Evolutionary conservation across 306 rosid species (phyloP), one percentile per base, ranked within the genome.

Genomic region (Citrullus amarus): DNA sequence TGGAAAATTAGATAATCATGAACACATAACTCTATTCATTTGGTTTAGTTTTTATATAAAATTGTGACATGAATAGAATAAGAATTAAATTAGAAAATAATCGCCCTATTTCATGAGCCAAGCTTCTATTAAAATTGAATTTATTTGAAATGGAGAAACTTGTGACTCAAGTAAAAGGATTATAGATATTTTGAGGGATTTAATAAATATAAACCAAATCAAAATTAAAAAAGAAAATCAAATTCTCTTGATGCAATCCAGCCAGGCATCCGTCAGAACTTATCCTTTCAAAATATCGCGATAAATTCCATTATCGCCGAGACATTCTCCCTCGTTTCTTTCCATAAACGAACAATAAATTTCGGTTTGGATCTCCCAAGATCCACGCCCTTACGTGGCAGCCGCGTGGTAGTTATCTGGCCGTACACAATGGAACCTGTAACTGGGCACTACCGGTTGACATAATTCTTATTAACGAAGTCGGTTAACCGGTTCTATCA

Each of bases 401-500:
- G 71, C 65, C 55, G 53, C 86, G 75, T 66, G 89, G 83, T 53
- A 36, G 82, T 82, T 80, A 80, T 72, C 75, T 79, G 73, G 82
- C 86, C 83, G 84, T 80, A 75, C 41, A 75, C 25, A 63, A 54
- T 34, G 28, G 20, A 62, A 82, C 88, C 75, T 79, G 80, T 67
- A 82, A 86, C 87, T 17, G 38, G 30, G 69, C 11, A 77, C 79
- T 44, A 81, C 86, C 88, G 85, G 88, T 84, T 81, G 15, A 69
- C 48, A 13, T 41, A 18, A 71, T 83, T 82, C 82, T 57, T 78
- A 39, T n/a, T 22, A 83, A 83, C 85, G 32, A 79, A 81, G 56
- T 78, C 74, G 10, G 87, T 81, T 79, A 75, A 88, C 85, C 84
- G 80, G 87, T 70, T 81, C 77, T 43, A 63, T 84, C 85, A 60